phyloP scores from a whole-genome alignment of 306 rosid genomes.

The Hylodesmum podocarpum region DNA sequence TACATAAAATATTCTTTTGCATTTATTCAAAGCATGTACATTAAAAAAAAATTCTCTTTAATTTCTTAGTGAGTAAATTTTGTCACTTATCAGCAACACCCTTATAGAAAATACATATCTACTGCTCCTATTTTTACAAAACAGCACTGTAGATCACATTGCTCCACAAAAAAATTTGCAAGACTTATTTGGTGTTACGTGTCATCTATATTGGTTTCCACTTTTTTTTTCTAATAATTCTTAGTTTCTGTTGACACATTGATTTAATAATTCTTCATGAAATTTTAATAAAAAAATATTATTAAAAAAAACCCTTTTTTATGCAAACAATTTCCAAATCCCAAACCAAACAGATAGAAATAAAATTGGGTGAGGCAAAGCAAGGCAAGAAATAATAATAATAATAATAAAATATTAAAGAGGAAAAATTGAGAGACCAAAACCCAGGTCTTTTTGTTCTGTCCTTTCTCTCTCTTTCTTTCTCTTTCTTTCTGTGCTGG shows the following conservation, averaged over 20 bases:
- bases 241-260: too few relatives aligned
- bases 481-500: background rate
- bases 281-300: background rate
- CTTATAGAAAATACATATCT: too few relatives aligned
- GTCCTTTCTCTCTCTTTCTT: background rate
- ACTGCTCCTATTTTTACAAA: too few relatives aligned
- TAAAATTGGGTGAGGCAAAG: background rate
- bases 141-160: too few relatives aligned
- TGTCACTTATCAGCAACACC: too few relatives aligned
- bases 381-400: background rate
- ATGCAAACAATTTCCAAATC: background rate
- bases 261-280: background rate
- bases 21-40: too few relatives aligned
- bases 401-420: background rate
- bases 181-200: background rate
- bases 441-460: background rate
- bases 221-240: too few relatives aligned
- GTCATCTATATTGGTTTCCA: background rate
- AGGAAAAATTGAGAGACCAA: background rate
- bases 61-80: too few relatives aligned
- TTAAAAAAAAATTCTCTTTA: too few relatives aligned
- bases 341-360: background rate
- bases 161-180: background rate
- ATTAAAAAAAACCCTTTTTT: background rate
- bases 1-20: too few relatives aligned